These are phyloP conservation scores for Spergularia marina DNA, from an alignment of 148 eudicot species.

Conservation along the genomic window DNA sequence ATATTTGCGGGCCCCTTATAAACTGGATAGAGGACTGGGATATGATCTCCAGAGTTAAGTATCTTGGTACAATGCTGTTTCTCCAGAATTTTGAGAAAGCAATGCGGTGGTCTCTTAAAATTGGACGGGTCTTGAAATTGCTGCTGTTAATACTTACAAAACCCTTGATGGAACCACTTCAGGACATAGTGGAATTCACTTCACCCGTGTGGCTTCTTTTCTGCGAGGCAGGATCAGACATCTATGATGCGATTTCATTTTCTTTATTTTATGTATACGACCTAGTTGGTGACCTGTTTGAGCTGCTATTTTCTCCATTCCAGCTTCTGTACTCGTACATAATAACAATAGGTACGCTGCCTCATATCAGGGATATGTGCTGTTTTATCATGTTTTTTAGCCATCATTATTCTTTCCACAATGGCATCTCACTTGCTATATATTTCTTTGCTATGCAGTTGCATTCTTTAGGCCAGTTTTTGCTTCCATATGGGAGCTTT, in stretches of 20 bases:
- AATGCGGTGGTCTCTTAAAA: constrained; percentile 59
- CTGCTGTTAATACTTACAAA: constrained; percentile 51
- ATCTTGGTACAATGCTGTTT: constrained; percentile 95
- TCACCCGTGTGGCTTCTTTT: constrained; percentile 64
- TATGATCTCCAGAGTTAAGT: constrained; percentile 81
- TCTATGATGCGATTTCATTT: constrained; percentile 40
- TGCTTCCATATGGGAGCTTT: constrained; percentile 27
- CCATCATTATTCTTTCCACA: not conserved
- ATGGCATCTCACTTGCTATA: not conserved
- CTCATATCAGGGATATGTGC: not conserved
- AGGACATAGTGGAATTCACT: constrained; percentile 43
- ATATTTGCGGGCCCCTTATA: constrained; percentile 77
- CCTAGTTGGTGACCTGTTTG: constrained; percentile 45
- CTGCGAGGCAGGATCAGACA: constrained; percentile 41
- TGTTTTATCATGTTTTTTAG: not conserved
- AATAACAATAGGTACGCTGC: constrained; percentile 49
- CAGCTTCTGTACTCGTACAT: constrained; percentile 53
- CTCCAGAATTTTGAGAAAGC: constrained; percentile 88
- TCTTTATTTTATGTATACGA: constrained; percentile 35
- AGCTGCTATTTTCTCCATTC: constrained; percentile 59
- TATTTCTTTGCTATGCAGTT: constrained; percentile 23
- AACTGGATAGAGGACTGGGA: constrained; percentile 94
- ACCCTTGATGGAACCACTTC: constrained; percentile 70
- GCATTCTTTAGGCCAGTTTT: constrained; percentile 28
- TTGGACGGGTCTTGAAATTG: constrained; percentile 50